Evolutionary conservation across 176 grass and related monocot species (phyloP), one percentile per base, ranked within the genome.

Genomic region (Hordeum marinum): DNA sequence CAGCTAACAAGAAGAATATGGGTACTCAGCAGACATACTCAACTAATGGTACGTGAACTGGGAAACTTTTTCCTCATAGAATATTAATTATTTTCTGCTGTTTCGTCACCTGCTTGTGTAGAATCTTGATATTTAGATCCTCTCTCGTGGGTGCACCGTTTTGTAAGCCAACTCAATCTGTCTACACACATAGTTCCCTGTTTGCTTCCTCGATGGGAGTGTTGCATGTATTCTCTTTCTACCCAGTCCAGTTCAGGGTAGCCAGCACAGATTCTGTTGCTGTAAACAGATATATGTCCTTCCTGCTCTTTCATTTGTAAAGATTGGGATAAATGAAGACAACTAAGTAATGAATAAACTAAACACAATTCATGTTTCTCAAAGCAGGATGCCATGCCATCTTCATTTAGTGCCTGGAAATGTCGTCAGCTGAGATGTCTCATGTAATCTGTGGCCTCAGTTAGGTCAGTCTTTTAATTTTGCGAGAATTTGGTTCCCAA

Each of bases 381-480:
- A 82, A 91, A 94, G 84, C 92, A 94, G 89, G 92, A 89, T 82
- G 84, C 67, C 89, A 87, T 94, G 89, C 80, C 90, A 91, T 87
- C 88, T 88, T 81, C 92, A 87, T 91, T 79, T 94, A 94, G 84
- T 84, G 81, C 87, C 78, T 91, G 86, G 89, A 91, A 91, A 75
- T 89, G 81, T 89, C 89, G 89, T 91, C 87, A 94, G 89, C 84
- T 94, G 88, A 86, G 83, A 83, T 90, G 69, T 91, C 86, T 87
- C 76, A 88, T 90, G 79, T 90, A 86, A 79, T 80, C 81, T 55
- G 68, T 89, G 80, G 83, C 78, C 85, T 83, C 83, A 18, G 80
- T 94, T 91, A 91, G 92, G 89, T 91, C 92, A 91, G 89, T 91
- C 80, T 91, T 93, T 90, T 75, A 55, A 85, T 91, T 87, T 87